Percentiles rank a stretch among this genome's conserved stretches.
Conservation (phyloP, 805 yeast genomes). For the Candida oleophila region DNA sequence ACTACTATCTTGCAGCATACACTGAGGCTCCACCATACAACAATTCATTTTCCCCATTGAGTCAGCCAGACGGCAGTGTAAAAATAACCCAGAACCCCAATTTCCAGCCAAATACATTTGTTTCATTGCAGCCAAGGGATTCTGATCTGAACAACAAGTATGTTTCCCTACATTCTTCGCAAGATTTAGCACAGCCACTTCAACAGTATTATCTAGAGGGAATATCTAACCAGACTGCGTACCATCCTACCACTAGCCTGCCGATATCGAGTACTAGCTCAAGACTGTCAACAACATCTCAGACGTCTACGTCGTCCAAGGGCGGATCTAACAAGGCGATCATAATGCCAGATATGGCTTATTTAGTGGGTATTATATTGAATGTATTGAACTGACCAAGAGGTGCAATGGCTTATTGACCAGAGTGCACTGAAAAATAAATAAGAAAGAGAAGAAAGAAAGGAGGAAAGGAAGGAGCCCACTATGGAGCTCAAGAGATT, state of each 20-base stretch:
- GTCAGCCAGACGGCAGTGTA: background rate
- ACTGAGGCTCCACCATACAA: background rate
- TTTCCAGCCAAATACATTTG: background rate
- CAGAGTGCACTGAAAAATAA: too few species aligned
- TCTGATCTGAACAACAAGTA: background rate
- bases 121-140: background rate
- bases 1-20: background rate
- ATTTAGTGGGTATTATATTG: background rate
- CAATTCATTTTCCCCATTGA: background rate
- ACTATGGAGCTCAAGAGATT: too few species aligned
- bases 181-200: background rate
- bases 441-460: too few species aligned
- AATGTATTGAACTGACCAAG: background rate
- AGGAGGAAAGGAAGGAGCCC: too few species aligned
- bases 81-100: background rate
- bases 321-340: background rate
- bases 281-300: background rate
- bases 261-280: background rate
- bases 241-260: background rate
- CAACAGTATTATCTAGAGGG: background rate
- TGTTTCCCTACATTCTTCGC: background rate
- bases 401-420: background rate
- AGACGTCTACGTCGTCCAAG: background rate
- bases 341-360: background rate
- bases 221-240: background rate